Percentiles rank a stretch among this genome's conserved stretches.
phyloP scores from a whole-genome alignment of 192 early-diverging fungal genomes.

The Spizellomyces sp. region DNA sequence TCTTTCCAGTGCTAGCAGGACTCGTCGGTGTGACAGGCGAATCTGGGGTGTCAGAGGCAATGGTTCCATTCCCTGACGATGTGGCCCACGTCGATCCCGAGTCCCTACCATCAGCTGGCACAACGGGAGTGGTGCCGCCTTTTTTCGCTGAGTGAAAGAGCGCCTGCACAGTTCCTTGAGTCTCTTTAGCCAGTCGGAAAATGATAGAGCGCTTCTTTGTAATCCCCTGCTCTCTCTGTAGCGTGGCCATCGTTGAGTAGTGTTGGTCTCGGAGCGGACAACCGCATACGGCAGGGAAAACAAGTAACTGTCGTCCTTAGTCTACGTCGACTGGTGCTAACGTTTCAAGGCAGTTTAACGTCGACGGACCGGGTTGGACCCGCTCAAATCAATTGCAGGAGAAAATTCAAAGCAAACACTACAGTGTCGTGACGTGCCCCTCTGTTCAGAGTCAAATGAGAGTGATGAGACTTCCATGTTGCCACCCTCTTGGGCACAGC shows the following conservation, averaged over 20 bases:
- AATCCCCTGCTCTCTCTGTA: not conserved
- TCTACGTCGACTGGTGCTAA: too few species aligned
- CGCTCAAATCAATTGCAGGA: too few species aligned
- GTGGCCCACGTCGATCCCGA: slow-evolving; percentile 23
- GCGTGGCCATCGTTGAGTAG: slow-evolving; percentile 3
- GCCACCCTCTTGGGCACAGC: too few species aligned
- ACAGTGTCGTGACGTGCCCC: too few species aligned
- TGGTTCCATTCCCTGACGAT: not conserved
- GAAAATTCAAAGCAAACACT: too few species aligned
- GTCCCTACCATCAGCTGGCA: not conserved
- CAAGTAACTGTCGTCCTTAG: too few species aligned
- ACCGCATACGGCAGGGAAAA: too few species aligned
- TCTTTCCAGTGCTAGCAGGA: not conserved
- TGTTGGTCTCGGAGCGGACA: slow-evolving; percentile 4
- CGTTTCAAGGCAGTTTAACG: too few species aligned
- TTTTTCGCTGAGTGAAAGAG: slow-evolving; percentile 12
- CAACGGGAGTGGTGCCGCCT: not conserved
- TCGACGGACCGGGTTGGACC: too few species aligned
- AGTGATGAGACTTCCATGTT: too few species aligned
- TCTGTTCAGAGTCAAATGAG: too few species aligned
- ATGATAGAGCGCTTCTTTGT: slow-evolving; percentile 31
- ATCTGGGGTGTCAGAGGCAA: not conserved
- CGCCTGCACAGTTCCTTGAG: slow-evolving; percentile 16
- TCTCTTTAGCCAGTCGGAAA: slow-evolving; percentile 23
- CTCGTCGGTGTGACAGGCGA: not conserved